Evolutionary conservation across 2,329 filamentous ascomycete genomes (phyloP), one percentile per base, ranked within the genome.

Genomic region (Fusarium subtropicale): DNA sequence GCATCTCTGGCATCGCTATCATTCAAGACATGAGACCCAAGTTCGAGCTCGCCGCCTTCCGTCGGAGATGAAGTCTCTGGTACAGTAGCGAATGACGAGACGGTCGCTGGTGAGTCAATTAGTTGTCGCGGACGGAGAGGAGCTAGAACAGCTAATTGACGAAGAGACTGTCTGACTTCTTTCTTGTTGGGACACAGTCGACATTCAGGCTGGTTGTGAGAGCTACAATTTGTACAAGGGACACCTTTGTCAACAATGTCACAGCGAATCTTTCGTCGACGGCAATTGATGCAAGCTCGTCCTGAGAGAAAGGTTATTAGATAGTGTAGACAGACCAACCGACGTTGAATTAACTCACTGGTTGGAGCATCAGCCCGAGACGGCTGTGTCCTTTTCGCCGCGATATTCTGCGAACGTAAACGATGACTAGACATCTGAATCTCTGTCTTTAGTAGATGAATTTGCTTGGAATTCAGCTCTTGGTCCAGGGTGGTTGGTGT

Each of bases 281-380:
- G 60, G 16, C 60, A 63, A 11, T 63, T 56, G 15, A 56, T 7
- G 3, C 60, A 63, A 18, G 47, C 60, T 3, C 60, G 60, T 30
- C 41, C 60, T 63, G 1, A 1, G 6, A 7, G 2, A 2, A 9
- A 0, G 0, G 2, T 9, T 0, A 2, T 4, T 6, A 13, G 13
- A 10, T 16, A 26, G 15, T 1, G 12, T 30, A 6, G 6, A 3
- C 1, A 4, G 12, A 24, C 3, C 2, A 6, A 22, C 1, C 5
- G 4, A 13, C 3, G 20, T 3, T 11, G 8, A 6, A 20, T 28
- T 3, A 13, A 42, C 60, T 8, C 16, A 63, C 60, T 56, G 0
- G 18, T 8, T 26, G 34, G 34, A 5, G 30, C 18, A 20, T 34
- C 33, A 1, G 22, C 16, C 7, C 30, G 7, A 13, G 24, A 13